Evolutionary conservation across 192 early-diverging fungal genomes (phyloP), one percentile per base, ranked within the genome.

Genomic region (Backusella luteola): DNA sequence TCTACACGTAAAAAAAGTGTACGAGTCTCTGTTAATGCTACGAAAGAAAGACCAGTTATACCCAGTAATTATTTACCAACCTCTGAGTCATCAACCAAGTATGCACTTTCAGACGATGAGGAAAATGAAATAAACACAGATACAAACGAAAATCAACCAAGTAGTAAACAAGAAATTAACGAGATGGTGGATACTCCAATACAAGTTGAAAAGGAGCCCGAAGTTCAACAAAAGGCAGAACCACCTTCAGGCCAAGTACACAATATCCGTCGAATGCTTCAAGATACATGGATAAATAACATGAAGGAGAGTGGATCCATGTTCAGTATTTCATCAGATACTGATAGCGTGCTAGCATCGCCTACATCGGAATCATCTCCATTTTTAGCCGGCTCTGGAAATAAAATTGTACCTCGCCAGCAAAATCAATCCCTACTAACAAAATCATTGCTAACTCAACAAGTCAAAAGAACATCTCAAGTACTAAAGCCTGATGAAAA

Each of bases 231-330:
- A 53, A 74, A 75, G 29, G 26, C 12, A 15, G 32, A 26, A 52
- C n/a, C 23, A 12, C 66, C 66, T 32, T n/a, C 35, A 21, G 74
- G 74, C 11, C 49, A 78, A 53, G 73, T 79, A 34, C 73, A 79
- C 39, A 75, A 34, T 29, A 70, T 79, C 3, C 67, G 78, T 11
- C 63, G 68, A 0, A 70, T 79, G 73, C 39, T 79, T 7, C 78
- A 79, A 59, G 73, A 73, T 59, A 79, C 73, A 15, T 79, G 78
- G 78, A 79, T 68, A 21, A 53, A 67, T 12, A 67, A 63, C 29
- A 34, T 79, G 19, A 70, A 52, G 19, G 78, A 75, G 34, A 68
- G 69, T 46, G 73, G 68, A 34, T 79, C 78, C 11, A 59, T 79
- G 41, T 69, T 66, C 35, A 79, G 78, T 42, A 39, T 71, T 8